Conservation (phyloP, 2,329 filamentous ascomycete species). For the Fusarium dlaminii region DNA sequence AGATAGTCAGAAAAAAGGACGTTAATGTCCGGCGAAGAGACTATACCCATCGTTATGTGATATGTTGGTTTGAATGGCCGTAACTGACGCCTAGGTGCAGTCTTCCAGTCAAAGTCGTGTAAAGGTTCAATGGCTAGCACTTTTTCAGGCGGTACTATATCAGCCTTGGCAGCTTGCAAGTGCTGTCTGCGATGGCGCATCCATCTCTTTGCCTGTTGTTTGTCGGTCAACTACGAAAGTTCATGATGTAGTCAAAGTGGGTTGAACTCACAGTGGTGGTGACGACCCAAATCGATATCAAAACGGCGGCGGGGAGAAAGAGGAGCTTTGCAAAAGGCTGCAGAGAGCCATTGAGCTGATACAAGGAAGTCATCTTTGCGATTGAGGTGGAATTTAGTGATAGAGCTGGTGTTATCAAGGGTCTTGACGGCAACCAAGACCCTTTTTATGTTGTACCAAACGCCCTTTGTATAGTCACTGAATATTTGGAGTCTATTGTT, state of each 20-base stretch:
- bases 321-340: slow-evolving; percentile 9
- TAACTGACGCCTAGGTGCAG: slow-evolving; percentile 1
- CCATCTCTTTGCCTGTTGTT: slow-evolving; percentile 32
- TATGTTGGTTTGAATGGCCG: slow-evolving; percentile 28
- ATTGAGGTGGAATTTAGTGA: too few relatives aligned
- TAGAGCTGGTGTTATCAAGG: background rate
- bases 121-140: background rate
- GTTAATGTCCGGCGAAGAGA: rapidly evolving
- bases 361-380: background rate
- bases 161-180: background rate
- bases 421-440: background rate
- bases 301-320: slow-evolving; percentile 10
- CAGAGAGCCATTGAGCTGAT: background rate
- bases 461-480: background rate
- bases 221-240: background rate
- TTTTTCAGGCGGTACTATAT: slow-evolving; percentile 1
- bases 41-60: slow-evolving; percentile 29
- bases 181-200: slow-evolving; percentile 22
- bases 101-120: slow-evolving; percentile 26
- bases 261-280: slow-evolving; percentile 11
- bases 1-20: background rate
- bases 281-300: slow-evolving; percentile 14
- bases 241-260: background rate
- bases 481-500: background rate
- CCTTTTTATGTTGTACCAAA: background rate